A percentile compares a stretch with the other conserved stretches of the same genome.
These are phyloP conservation scores for Annulohypoxylon nitens DNA, from an alignment of 495 filamentous ascomycete genomes.

Conservation along the genomic window DNA sequence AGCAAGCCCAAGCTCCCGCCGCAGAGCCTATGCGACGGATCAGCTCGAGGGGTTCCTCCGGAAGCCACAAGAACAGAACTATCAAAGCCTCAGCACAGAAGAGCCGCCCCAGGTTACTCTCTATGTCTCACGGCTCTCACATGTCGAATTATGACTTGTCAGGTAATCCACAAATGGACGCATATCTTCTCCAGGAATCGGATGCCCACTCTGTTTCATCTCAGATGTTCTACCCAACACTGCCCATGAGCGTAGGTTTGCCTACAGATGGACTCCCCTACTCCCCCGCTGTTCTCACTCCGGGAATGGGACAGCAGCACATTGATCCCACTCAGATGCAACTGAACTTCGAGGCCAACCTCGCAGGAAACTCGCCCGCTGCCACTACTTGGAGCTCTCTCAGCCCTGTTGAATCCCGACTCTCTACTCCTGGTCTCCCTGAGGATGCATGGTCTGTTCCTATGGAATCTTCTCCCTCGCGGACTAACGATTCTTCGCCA, in stretches of 20 bases:
- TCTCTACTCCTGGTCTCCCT: conserved; percentile 61
- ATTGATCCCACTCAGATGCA: conserved; percentile 60
- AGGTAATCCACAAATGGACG: conserved; percentile 63
- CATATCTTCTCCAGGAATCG: conserved; percentile 62
- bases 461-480: conserved; percentile 57
- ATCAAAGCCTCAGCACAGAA: conserved; percentile 60
- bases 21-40: conserved; percentile 63
- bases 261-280: conserved; percentile 60
- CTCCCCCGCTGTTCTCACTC: conserved; percentile 52
- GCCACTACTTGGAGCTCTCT: conserved; percentile 62
- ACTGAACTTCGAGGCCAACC: conserved; percentile 58
- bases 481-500: conserved; percentile 63
- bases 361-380: conserved; percentile 59
- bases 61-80: conserved; percentile 63
- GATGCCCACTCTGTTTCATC: conserved; percentile 60
- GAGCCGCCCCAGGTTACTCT: conserved; percentile 59
- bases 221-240: conserved; percentile 55
- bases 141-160: conserved; percentile 64
- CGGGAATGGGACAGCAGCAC: conserved; percentile 56
- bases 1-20: conserved; percentile 51
- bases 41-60: conserved; percentile 61
- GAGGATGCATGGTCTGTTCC: conserved; percentile 63
- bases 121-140: conserved; percentile 59
- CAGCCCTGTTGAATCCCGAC: conserved; percentile 61
- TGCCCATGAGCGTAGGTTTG: conserved; percentile 57